A percentile compares a stretch with the other conserved stretches of the same genome.
Conservation (phyloP, 257 asterid species). For the Solanum sejunctum region DNA sequence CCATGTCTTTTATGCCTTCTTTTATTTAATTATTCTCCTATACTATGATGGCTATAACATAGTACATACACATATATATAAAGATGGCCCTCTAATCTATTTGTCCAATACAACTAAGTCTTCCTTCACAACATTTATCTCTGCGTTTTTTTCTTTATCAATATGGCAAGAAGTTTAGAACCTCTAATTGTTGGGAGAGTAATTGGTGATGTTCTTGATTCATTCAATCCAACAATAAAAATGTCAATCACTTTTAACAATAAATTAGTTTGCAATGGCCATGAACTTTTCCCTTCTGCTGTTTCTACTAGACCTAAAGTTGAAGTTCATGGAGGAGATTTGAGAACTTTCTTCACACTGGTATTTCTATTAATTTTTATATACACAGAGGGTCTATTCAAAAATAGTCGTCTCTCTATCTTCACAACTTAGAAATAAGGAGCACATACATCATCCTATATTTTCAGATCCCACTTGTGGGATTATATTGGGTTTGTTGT, state of each 20-base stretch:
- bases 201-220: conserved; percentile 65
- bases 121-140: not conserved
- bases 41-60: not conserved
- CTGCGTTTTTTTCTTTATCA: not conserved
- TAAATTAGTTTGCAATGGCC: conserved; percentile 59
- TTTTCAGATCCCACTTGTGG: not conserved
- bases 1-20: not conserved
- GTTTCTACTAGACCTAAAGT: conserved; percentile 39
- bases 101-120: not conserved
- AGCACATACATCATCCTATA: too few species aligned
- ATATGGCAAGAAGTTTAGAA: conserved; percentile 29
- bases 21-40: not conserved
- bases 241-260: conserved; percentile 31
- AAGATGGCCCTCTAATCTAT: not conserved
- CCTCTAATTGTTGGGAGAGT: conserved; percentile 71
- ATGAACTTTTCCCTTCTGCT: conserved; percentile 62
- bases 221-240: conserved; percentile 30
- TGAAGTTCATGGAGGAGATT: conserved; percentile 45
- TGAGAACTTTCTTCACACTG: conserved; percentile 69
- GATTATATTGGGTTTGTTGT: not conserved
- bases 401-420: not conserved
- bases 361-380: not conserved
- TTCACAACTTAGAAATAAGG: not conserved
- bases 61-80: not conserved
- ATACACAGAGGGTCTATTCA: not conserved